Conservation (phyloP, 2,329 filamentous ascomycete species). For the Xylaria sp. region DNA sequence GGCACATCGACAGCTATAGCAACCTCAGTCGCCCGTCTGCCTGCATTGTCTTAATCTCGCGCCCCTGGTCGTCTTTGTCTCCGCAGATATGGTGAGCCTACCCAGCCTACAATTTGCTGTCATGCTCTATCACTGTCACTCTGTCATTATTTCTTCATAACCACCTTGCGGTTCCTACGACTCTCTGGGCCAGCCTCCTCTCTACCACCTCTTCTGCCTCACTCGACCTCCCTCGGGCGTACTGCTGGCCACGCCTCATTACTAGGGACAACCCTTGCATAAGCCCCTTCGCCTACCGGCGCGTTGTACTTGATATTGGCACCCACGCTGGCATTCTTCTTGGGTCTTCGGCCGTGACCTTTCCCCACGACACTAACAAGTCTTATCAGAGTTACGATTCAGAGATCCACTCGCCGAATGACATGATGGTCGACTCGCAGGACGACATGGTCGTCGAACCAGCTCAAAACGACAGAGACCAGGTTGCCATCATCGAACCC, state of each 20-base stretch:
- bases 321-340: neutral
- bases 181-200: slow-evolving; percentile 6
- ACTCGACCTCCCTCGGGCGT: slow-evolving; percentile 4
- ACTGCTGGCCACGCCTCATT: slow-evolving; percentile 5
- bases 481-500: slow-evolving; percentile 65
- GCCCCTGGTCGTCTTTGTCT: slow-evolving; percentile 18
- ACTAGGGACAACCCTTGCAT: slow-evolving; percentile 4
- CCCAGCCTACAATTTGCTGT: slow-evolving; percentile 20
- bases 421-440: slow-evolving; percentile 66
- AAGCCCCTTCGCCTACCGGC: slow-evolving; percentile 9
- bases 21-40: slow-evolving; percentile 7
- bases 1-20: slow-evolving; percentile 3
- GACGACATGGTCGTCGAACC: slow-evolving; percentile 62
- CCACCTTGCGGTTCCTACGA: slow-evolving; percentile 12
- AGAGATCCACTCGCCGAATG: slow-evolving; percentile 64
- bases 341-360: neutral
- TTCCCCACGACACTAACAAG: slow-evolving; percentile 39
- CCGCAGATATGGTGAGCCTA: slow-evolving; percentile 39
- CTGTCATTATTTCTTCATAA: slow-evolving; percentile 19
- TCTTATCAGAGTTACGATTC: slow-evolving; percentile 59
- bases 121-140: slow-evolving; percentile 12
- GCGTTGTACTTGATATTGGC: slow-evolving; percentile 5
- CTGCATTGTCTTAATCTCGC: slow-evolving; percentile 4
- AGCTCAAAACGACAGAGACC: slow-evolving; percentile 61
- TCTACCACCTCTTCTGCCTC: slow-evolving; percentile 13